A percentile compares a stretch with the other conserved stretches of the same genome.
phyloP scores from a whole-genome alignment of 345 rosid genomes.

The Passiflora organensis region DNA sequence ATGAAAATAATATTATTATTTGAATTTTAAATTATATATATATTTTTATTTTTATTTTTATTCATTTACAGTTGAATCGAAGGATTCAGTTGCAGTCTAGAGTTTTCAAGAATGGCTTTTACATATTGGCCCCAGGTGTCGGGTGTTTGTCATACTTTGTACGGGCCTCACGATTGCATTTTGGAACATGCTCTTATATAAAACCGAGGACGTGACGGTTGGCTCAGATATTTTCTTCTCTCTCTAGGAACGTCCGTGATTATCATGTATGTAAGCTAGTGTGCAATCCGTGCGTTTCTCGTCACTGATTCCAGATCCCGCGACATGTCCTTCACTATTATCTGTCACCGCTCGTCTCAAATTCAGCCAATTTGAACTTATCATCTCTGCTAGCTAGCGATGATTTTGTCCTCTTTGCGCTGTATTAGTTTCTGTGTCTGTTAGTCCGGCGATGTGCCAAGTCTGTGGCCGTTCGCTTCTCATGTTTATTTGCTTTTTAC shows the following conservation, averaged over 20 bases:
- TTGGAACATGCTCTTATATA: background rate
- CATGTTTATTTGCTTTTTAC: background rate
- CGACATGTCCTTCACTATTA: background rate
- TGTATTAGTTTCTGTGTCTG: background rate
- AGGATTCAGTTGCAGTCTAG: no score
- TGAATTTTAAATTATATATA: no score
- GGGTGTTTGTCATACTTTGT: background rate
- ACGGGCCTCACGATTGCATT: background rate
- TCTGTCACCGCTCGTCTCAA: background rate
- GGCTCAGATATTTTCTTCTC: slow-evolving; percentile 6
- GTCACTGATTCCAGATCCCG: background rate
- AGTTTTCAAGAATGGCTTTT: no score
- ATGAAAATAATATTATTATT: no score
- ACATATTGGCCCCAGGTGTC: no score
- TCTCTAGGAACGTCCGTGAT: background rate
- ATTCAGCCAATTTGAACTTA: background rate
- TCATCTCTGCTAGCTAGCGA: no score
- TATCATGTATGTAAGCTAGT: no score
- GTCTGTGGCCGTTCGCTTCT: background rate
- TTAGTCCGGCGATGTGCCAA: no score
- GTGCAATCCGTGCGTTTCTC: background rate
- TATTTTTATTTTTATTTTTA: no score
- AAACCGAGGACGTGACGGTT: background rate
- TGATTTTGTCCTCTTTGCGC: background rate
- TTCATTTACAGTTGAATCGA: no score